Evolutionary conservation across 495 filamentous ascomycete species (phyloP).

Genomic region (Thermothielavioides terrestris): DNA sequence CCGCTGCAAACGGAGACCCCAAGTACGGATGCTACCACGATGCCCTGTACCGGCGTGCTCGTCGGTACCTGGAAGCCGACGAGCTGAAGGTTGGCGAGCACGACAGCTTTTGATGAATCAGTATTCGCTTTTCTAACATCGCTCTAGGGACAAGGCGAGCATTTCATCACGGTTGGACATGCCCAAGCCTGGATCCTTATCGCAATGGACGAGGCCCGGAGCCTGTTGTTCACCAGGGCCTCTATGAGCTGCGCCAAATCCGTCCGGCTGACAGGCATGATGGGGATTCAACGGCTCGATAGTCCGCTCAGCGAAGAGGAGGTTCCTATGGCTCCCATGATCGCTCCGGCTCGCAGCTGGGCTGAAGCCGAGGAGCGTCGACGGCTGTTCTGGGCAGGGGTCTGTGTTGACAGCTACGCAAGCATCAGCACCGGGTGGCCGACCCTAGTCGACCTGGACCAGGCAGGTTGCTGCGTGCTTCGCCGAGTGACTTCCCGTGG

Average conservation of each 20-base stretch:
- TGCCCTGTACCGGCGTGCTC: constrained; percentile 37
- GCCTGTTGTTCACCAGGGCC: constrained; percentile 35
- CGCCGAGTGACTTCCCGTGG: background rate
- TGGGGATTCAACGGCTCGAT: constrained; percentile 43
- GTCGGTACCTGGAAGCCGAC: constrained; percentile 42
- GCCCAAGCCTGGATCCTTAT: constrained; percentile 41
- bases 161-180: constrained; percentile 39
- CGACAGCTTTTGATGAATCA: background rate
- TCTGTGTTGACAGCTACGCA: constrained; percentile 42
- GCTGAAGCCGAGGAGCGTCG: constrained; percentile 45
- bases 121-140: background rate
- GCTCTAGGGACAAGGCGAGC: constrained; percentile 32
- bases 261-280: constrained; percentile 36
- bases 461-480: constrained; percentile 19
- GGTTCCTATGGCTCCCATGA: constrained; percentile 27
- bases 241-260: constrained; percentile 36
- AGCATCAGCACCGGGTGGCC: constrained; percentile 43
- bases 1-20: constrained; percentile 29
- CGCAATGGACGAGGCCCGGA: constrained; percentile 35
- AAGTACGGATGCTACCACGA: constrained; percentile 35
- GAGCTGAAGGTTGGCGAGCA: constrained; percentile 36
- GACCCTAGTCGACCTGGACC: constrained; percentile 31
- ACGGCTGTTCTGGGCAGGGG: constrained; percentile 45
- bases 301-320: constrained; percentile 19
- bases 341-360: constrained; percentile 36